Evolutionary conservation across 768 basidiomycete species (phyloP), one percentile per base, ranked within the genome.

Genomic region (Russula sp.): DNA sequence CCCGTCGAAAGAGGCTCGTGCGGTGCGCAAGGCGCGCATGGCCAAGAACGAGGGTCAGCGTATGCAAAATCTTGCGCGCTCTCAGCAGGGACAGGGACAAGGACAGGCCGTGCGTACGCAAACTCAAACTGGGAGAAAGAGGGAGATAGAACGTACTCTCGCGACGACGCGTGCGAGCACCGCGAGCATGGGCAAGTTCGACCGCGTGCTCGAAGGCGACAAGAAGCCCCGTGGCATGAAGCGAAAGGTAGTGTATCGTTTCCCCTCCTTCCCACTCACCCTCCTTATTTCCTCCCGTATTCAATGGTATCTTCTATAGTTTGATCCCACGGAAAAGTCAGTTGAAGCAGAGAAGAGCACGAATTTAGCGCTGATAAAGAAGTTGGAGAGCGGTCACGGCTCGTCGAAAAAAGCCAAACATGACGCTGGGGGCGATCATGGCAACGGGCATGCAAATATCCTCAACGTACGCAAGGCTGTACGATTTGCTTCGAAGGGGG

Each of bases 141-240:
- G 71, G 14, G 86, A 91, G 14, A 81, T 98, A 18, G 88, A 93
- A 22, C 79, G 80, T 60, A 87, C 88, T 1, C 76, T 97, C 29
- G 84, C 90, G 8, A 80, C 86, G 11, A 85, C 88, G 1, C 83
- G 90, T 61, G 76, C 78, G 34, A 93, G 93, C 63, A 99, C 97
- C 0, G 97, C 94, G 0, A 95, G 92, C 68, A 87, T 99, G 87
- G 97, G 97, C 66, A 87, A 83, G 68, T 99, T 97, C 68, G 96
- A 98, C 73, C 87, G 83, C 66, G 84, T 80, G 70, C 80, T 98
- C 22, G 88, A 95, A 55, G 95, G 95, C 13, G 97, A 99, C 74
- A 89, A 90, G 72, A 94, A 92, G 73, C 71, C 85, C 47, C 83
- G 83, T 39, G 93, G 94, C 7, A 75, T 94, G 50, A 98, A 98